These are phyloP conservation scores for Podila horticola DNA, from an alignment of 192 early-diverging fungal genomes.

Conservation along the genomic window DNA sequence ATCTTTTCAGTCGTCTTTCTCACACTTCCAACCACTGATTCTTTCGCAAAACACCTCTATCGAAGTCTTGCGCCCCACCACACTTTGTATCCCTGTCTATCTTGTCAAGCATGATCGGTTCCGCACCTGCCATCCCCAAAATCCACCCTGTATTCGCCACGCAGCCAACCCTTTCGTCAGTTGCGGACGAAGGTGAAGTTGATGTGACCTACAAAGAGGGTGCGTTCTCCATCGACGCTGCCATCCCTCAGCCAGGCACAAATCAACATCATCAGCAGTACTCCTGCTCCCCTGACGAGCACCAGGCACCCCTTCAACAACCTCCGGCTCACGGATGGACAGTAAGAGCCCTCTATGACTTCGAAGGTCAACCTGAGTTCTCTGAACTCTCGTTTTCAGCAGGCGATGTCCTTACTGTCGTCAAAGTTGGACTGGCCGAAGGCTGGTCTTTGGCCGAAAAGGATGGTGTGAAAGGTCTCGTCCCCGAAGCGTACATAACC, in stretches of 20 bases:
- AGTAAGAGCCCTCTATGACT: constrained; percentile 54
- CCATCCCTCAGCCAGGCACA: constrained; percentile 12
- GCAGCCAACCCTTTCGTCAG: constrained; percentile 15
- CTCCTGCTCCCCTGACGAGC: neutral
- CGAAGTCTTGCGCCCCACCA: neutral
- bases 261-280: constrained; percentile 4
- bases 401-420: constrained; percentile 50
- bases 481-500: constrained; percentile 55
- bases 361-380: constrained; percentile 52
- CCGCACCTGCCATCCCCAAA: constrained; percentile 48
- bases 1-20: too few species aligned
- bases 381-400: constrained; percentile 52
- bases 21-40: neutral
- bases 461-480: constrained; percentile 52
- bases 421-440: constrained; percentile 52
- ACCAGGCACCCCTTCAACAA: constrained; percentile 20
- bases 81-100: neutral
- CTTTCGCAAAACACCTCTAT: neutral
- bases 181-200: constrained; percentile 5
- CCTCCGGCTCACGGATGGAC: constrained; percentile 50
- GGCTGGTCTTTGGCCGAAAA: constrained; percentile 58
- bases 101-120: constrained; percentile 24
- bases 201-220: constrained; percentile 46
- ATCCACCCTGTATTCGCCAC: constrained; percentile 43
- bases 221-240: constrained; percentile 28